Conservation (phyloP, 305 asterid species). For the Fraxinus sp. region DNA sequence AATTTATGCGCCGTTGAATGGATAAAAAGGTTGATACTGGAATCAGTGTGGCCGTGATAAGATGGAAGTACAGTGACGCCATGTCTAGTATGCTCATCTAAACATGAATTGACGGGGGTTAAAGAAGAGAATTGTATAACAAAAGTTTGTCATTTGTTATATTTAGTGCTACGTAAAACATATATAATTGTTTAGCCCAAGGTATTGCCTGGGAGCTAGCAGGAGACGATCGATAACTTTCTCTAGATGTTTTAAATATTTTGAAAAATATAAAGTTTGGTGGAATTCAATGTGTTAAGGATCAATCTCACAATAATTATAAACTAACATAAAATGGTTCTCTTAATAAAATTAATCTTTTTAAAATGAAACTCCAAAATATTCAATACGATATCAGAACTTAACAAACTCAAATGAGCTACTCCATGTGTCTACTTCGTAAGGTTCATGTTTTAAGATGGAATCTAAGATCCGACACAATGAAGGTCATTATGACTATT, state of each 20-base stretch:
- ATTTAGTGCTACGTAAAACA: not conserved
- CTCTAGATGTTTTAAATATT: not conserved
- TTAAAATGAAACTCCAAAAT: not conserved
- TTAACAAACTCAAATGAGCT: not conserved
- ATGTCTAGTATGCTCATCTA: not conserved
- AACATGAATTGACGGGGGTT: slow-evolving; percentile 18
- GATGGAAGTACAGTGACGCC: not conserved
- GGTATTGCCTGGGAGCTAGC: not conserved
- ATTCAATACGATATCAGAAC: not conserved
- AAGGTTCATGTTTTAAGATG: not conserved
- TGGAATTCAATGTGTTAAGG: not conserved
- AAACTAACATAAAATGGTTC: not conserved
- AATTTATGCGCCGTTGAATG: slow-evolving; percentile 10
- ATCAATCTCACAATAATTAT: not conserved
- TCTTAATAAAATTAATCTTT: not conserved
- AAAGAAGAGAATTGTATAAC: not conserved
- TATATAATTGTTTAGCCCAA: not conserved
- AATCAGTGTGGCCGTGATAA: not conserved
- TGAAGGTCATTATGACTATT: not conserved
- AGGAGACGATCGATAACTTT: not conserved
- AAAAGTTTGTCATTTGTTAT: not conserved
- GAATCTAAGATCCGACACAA: not conserved
- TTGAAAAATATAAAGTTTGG: not conserved
- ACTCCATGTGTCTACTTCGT: not conserved
- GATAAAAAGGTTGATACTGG: slow-evolving; percentile 9